Percentiles rank a stretch among this genome's conserved stretches.
Evolutionary conservation across 495 filamentous ascomycete genomes (phyloP).

Genomic region (Staphylotrichum longicolle): DNA sequence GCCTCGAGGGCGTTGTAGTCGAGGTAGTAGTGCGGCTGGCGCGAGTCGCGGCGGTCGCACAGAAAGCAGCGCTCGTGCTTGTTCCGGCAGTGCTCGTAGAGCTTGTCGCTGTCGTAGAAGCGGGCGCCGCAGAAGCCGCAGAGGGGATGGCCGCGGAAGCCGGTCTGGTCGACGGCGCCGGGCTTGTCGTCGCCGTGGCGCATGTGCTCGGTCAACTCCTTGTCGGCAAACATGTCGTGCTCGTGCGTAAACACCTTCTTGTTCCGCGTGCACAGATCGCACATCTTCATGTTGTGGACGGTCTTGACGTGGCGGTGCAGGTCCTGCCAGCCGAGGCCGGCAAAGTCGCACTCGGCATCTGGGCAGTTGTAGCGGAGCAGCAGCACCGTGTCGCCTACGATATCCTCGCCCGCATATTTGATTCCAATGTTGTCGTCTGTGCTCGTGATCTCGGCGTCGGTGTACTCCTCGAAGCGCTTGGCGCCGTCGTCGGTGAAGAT

Average conservation of each 20-base stretch:
- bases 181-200: constrained; percentile 87
- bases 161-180: constrained; percentile 86
- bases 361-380: constrained; percentile 96
- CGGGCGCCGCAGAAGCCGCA: constrained; percentile 88
- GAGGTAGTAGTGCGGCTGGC: constrained; percentile 79
- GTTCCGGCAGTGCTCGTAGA: constrained; percentile 86
- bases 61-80: constrained; percentile 94
- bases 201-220: constrained; percentile 82
- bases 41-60: constrained; percentile 72
- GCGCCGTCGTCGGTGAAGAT: constrained; percentile 82
- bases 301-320: constrained; percentile 84
- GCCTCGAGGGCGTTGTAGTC: constrained; percentile 79
- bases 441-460: constrained; percentile 64
- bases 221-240: constrained; percentile 85
- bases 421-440: constrained; percentile 84
- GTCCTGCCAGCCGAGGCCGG: constrained; percentile 89
- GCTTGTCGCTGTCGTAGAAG: constrained; percentile 95
- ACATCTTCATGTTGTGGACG: constrained; percentile 84
- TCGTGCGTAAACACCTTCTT: constrained; percentile 99
- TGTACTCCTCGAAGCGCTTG: constrained; percentile 83
- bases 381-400: constrained; percentile 81
- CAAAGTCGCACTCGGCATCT: constrained; percentile 77
- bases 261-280: constrained; percentile 88
- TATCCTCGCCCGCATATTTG: constrained; percentile 79
- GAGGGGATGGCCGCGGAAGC: constrained; percentile 93